Base-by-base conservation (phyloP, 78 protist genomes). In the Polysphondylium violaceum region DNA sequence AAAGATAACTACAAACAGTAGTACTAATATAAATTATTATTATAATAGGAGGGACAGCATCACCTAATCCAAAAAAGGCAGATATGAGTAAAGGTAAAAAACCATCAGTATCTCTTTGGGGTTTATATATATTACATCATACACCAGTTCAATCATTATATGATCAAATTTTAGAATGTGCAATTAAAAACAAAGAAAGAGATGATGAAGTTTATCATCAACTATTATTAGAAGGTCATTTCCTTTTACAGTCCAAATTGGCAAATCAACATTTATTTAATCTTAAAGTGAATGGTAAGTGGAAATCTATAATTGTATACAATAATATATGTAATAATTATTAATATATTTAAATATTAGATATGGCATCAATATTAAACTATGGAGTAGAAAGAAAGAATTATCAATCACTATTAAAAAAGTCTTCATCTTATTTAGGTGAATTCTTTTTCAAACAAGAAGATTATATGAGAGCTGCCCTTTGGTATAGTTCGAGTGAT, bases 401-500 rank as follows among this genome's bases (percentile, higher is more conserved):
- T 11, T 83, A 44, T 69, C 75, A 59, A 58, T 44, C 61, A 9
- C 72, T 83, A 12, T 43, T 83, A 36, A 67, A 71, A 40, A 67
- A 47, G 44, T 83, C 91, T 23, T 83, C 91, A 19, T 53, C 91
- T 21, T 69, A 23, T 69, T 53, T 83, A 16, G 91, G 91, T 44
- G 53, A 83, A 0, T 68, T 33, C 40, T 69, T 69, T 43, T 35
- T 29, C 3, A 83, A 27, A 29, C 91, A 83, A 83, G 23, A 83
- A 21, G 91, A 83, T 59, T 83, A 69, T 36, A 83, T 83, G 91
- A 83, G 91, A 83, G 77, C 91, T 2, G 91, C 91, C 1, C 47
- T 83, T n/a, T 83, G 91, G 91, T 83, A 59, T 44, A 83, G 91
- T 33, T 43, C 91, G 59, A 69, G 79, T 69, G 79, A 83, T n/a